Evolutionary conservation across 495 filamentous ascomycete genomes (phyloP).

Genomic region (Beverwykella pulmonaria): DNA sequence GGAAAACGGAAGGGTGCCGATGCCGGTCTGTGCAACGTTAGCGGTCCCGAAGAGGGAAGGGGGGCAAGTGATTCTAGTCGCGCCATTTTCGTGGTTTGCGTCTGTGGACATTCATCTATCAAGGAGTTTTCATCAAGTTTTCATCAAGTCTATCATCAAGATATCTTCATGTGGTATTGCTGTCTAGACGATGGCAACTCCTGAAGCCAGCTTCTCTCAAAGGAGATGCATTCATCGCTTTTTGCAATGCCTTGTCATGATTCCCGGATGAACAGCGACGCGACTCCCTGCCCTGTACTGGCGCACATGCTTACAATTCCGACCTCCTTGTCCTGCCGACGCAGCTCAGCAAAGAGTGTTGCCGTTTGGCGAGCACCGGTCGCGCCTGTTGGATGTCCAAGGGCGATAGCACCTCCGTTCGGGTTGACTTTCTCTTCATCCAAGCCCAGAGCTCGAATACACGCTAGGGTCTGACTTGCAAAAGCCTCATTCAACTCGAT

Average conservation of each 20-base stretch:
- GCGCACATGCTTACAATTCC: slow-evolving; percentile 38
- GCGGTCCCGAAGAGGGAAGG: slow-evolving; percentile 8
- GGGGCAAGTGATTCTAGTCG: background rate
- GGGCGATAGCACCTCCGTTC: slow-evolving; percentile 41
- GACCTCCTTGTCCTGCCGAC: slow-evolving; percentile 34
- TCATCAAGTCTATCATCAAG: background rate
- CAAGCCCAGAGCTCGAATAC: slow-evolving; percentile 32
- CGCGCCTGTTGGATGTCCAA: slow-evolving; percentile 37
- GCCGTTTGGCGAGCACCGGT: slow-evolving; percentile 34
- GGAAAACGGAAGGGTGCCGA: slow-evolving; percentile 14
- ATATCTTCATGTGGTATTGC: background rate
- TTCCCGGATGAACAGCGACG: slow-evolving; percentile 34
- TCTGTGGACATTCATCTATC: background rate
- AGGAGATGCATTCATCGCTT: too few species aligned
- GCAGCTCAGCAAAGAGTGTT: slow-evolving; percentile 31
- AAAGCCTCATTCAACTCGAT: slow-evolving; percentile 43
- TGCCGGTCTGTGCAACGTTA: slow-evolving; percentile 15
- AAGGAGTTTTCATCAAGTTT: background rate
- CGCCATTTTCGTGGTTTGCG: background rate
- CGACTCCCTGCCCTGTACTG: slow-evolving; percentile 33
- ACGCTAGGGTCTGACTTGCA: slow-evolving; percentile 38
- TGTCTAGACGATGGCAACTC: background rate
- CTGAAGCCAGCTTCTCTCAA: background rate
- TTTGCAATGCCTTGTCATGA: slow-evolving; percentile 11
- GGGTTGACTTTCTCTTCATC: slow-evolving; percentile 39